These are phyloP conservation scores for Beta lomatogona DNA, from an alignment of 179 eudicot genomes.

Conservation along the genomic window DNA sequence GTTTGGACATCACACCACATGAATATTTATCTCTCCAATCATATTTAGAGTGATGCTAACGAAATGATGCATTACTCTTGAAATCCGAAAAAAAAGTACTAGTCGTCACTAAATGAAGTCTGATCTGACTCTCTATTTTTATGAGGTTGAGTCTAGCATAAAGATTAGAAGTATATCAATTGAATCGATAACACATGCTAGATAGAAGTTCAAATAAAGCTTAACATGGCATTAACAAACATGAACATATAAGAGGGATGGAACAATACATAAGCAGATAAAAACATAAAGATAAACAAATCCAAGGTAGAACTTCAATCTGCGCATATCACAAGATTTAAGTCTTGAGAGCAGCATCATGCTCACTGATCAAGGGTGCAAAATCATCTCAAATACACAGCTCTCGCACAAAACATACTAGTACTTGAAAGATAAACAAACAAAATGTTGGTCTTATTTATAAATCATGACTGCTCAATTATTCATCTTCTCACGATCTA, in stretches of 20 bases:
- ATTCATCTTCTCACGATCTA: slow-evolving; percentile 32
- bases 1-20: not conserved
- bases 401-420: slow-evolving; percentile 5
- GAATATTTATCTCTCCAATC: not conserved
- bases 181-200: not conserved
- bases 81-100: not conserved
- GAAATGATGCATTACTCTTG: not conserved
- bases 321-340: not conserved
- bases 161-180: not conserved
- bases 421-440: not conserved
- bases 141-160: not conserved
- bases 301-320: not conserved
- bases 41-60: not conserved
- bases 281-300: not conserved
- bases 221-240: not conserved
- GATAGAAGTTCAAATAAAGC: not conserved
- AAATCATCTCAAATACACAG: slow-evolving; percentile 8
- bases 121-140: not conserved
- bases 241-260: not conserved
- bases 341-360: slow-evolving; percentile 15
- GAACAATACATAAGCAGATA: not conserved
- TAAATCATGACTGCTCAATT: slow-evolving; percentile 17
- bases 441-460: slow-evolving; percentile 7
- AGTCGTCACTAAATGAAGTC: not conserved
- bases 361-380: slow-evolving; percentile 19